Evolutionary conservation across 257 asterid species (phyloP).

Genomic region (Fraxinus quadrangulata): DNA sequence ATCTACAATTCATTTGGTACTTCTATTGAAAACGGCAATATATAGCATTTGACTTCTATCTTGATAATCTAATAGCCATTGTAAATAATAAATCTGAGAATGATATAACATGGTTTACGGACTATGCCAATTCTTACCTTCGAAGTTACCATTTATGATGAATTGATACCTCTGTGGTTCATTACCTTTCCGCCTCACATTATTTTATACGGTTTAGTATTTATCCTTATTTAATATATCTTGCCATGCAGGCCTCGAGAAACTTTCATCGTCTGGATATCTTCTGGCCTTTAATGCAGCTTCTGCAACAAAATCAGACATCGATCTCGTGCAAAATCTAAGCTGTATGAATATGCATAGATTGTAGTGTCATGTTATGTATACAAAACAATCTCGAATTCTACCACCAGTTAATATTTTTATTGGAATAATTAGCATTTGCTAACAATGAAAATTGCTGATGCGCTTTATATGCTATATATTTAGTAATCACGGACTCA

Average conservation of each 20-base stretch:
- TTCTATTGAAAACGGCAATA: background rate
- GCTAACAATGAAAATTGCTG: background rate
- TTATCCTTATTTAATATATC: background rate
- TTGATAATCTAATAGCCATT: background rate
- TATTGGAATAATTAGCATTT: background rate
- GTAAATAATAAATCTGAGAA: no score
- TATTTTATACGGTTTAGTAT: background rate
- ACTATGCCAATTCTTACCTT: background rate
- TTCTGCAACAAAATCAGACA: constrained; percentile 48
- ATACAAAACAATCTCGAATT: background rate
- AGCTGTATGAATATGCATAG: constrained; percentile 3
- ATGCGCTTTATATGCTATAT: background rate
- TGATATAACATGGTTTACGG: no score
- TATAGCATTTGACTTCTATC: background rate
- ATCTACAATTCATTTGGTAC: background rate
- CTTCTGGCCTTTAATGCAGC: constrained; percentile 96
- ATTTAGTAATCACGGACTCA: background rate
- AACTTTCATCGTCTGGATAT: constrained; percentile 87
- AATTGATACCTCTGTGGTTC: background rate
- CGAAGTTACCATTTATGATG: background rate
- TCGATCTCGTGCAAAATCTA: constrained; percentile 40
- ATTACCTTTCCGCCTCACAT: background rate
- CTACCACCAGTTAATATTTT: background rate
- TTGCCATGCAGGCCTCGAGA: constrained; percentile 59
- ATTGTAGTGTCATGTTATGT: background rate